Conservation (phyloP, 2,329 filamentous ascomycete species). For the Dactylellina sp. region DNA sequence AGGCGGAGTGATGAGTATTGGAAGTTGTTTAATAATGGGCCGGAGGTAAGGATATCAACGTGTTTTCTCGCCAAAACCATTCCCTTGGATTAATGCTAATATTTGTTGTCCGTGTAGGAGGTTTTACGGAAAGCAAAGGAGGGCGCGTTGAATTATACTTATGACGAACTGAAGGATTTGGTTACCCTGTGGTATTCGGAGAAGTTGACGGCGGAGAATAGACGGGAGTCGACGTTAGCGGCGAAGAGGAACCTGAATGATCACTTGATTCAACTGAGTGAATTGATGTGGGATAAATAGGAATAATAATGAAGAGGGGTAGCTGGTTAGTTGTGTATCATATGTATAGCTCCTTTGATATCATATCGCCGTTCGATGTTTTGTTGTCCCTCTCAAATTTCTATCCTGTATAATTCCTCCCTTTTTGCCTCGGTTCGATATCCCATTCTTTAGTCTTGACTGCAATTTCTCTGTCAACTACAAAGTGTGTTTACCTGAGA, state of each 20-base stretch:
- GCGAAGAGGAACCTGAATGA: slow-evolving; percentile 78
- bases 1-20: slow-evolving; percentile 46
- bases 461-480: not conserved
- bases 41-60: slow-evolving; percentile 29
- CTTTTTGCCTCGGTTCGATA: not conserved
- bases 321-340: not conserved
- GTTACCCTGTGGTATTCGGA: slow-evolving; percentile 77
- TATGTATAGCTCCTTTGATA: not conserved
- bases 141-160: slow-evolving; percentile 67
- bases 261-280: slow-evolving; percentile 76
- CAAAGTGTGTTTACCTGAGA: not conserved
- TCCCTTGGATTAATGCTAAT: slow-evolving; percentile 4
- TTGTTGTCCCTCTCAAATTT: not conserved
- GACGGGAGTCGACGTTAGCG: slow-evolving; percentile 74
- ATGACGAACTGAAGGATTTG: slow-evolving; percentile 75
- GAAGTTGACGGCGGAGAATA: slow-evolving; percentile 70
- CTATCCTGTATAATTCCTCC: slow-evolving; percentile 3
- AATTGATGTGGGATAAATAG: slow-evolving; percentile 76
- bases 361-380: not conserved
- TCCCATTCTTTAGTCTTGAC: not conserved
- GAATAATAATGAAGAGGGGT: not conserved
- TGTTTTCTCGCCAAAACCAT: no score
- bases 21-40: slow-evolving; percentile 46
- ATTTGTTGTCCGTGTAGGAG: slow-evolving; percentile 39
- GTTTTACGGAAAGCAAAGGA: slow-evolving; percentile 60